Percentiles rank a stretch among this genome's conserved stretches.
Evolutionary conservation across 1,284 basidiomycete genomes (phyloP).

Genomic region (Phaffia rhodozyma): DNA sequence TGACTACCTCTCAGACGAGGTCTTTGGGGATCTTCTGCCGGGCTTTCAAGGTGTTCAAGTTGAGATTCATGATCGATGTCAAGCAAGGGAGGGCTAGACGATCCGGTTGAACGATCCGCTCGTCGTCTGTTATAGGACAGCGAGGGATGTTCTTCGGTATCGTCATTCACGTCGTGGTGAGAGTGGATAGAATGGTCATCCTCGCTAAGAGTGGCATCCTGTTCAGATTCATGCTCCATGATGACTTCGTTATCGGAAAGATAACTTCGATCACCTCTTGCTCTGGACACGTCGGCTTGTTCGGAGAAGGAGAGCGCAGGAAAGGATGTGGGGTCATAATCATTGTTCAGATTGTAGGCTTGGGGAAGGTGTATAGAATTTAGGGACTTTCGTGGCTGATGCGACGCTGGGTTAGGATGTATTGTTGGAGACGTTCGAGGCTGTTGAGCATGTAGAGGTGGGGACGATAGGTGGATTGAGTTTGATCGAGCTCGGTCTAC

Average conservation of each 20-base stretch:
- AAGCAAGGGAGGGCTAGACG: not conserved
- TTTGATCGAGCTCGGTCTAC: constrained; percentile 32
- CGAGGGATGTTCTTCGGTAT: not conserved
- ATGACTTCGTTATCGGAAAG: not conserved
- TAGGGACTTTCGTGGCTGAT: too few relatives aligned
- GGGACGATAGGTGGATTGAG: constrained; percentile 20
- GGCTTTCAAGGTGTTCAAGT: too few relatives aligned
- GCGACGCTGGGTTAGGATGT: not conserved
- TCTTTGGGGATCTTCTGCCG: too few relatives aligned
- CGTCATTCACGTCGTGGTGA: not conserved
- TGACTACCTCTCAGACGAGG: too few relatives aligned
- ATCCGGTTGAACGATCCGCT: too few relatives aligned
- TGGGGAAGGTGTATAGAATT: constrained; percentile 13
- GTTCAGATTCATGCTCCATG: not conserved
- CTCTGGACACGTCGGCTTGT: constrained; percentile 33
- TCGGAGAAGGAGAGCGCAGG: constrained; percentile 33
- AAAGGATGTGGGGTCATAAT: constrained; percentile 20
- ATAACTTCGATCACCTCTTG: constrained; percentile 18
- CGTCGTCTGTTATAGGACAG: not conserved
- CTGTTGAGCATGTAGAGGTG: constrained; percentile 19
- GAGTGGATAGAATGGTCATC: not conserved
- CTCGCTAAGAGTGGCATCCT: not conserved
- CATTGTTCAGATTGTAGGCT: not conserved
- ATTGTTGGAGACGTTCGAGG: constrained; percentile 23
- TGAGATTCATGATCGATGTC: not conserved